Evolutionary conservation across 495 filamentous ascomycete species (phyloP).

Genomic region (Rostrohypoxylon terebratum): DNA sequence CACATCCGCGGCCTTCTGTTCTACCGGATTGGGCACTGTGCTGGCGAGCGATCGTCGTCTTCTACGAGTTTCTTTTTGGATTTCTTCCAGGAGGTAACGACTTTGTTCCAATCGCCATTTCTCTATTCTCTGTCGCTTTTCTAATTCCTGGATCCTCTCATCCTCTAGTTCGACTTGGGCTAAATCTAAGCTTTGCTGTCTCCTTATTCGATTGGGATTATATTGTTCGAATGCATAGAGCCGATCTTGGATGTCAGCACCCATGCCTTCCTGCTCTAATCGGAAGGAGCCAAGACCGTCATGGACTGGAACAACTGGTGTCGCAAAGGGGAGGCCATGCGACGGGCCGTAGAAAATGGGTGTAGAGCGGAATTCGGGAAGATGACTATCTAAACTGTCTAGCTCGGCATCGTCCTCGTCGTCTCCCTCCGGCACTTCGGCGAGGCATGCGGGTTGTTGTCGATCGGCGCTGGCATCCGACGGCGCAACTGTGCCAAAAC

Average conservation of each 20-base stretch:
- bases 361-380: constrained; percentile 82
- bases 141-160: constrained; percentile 68
- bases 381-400: constrained; percentile 90
- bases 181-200: constrained; percentile 71
- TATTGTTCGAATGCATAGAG: constrained; percentile 86
- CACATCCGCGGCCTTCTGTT: constrained; percentile 40
- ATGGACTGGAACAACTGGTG: constrained; percentile 83
- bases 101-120: constrained; percentile 94
- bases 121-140: constrained; percentile 85
- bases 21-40: constrained; percentile 25
- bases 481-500: constrained; percentile 73
- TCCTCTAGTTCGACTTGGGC: constrained; percentile 66
- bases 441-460: constrained; percentile 58
- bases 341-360: constrained; percentile 64
- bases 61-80: constrained; percentile 83
- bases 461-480: constrained; percentile 57
- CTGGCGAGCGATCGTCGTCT: constrained; percentile 58
- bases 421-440: constrained; percentile 61
- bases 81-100: constrained; percentile 82
- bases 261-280: constrained; percentile 56
- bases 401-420: constrained; percentile 82
- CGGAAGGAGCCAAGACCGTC: constrained; percentile 90
- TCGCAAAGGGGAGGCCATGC: constrained; percentile 50
- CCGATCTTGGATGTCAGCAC: constrained; percentile 74
- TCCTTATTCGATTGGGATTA: constrained; percentile 78